Evolutionary conservation across 495 filamentous ascomycete species (phyloP), one percentile per base, ranked within the genome.

Genomic region (Thozetella sp.): DNA sequence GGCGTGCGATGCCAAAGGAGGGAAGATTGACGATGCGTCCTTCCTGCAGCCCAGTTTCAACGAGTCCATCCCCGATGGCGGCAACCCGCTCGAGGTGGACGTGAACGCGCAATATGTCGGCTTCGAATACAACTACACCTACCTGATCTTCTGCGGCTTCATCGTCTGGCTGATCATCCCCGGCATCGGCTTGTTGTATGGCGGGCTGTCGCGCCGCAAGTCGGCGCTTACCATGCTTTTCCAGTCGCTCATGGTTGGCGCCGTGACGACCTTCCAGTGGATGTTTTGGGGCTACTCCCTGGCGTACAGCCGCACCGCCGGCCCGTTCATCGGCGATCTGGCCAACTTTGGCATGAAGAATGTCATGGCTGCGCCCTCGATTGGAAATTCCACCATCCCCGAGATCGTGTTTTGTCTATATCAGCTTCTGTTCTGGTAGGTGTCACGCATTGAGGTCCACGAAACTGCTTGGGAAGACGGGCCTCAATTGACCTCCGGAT

Each of bases 221-320:
- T 96, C 92, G 0, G 94, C 94, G 24, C 82, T 98, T 45, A 95
- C 92, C 17, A 81, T 98, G 59, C 89, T 98, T 76, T 95, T 93
- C 90, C 87, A 96, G 19, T 92, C 90, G 54, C 84, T 97, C 69
- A 90, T 93, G 76, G 90, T 91, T n/a, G 84, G 86, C 22, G 91
- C 90, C 22, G 87, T 97, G 54, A 87, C 93, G 20, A 88, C 87
- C 22, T 95, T 97, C 76, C 93, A 97, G 70, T 98, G 93, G 92
- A 97, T 96, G 81, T 94, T 98, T 81, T 97, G 93, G 93, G 94
- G 94, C 53, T 97, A 96, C 73, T 95, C 91, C 1, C 78, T 98
- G 53, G 84, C 93, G 40, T 95, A 97, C 78, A 93, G 90, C n/a
- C 87, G 90, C 65, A 80, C 86, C 12, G 93, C 90, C 48, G 92